Conservation (phyloP, 805 yeast species). For the Metschnikowia dekortorum region DNA sequence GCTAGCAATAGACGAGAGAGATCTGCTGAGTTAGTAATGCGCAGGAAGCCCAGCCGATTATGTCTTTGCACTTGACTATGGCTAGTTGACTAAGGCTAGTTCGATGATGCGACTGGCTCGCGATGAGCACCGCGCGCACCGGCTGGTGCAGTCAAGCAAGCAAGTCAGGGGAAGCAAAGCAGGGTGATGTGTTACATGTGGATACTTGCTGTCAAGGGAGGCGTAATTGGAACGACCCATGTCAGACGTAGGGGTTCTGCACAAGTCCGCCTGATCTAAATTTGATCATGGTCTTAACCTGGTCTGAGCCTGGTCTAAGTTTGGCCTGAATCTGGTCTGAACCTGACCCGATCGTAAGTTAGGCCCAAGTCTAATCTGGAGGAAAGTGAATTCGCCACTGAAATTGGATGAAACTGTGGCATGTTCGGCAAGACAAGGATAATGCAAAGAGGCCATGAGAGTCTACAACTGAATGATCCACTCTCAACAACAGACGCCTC, state of each 20-base stretch:
- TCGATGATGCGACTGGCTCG: not conserved
- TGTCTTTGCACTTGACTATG: not conserved
- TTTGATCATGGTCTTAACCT: too few relatives aligned
- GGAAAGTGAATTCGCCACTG: too few relatives aligned
- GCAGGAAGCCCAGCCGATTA: too few relatives aligned
- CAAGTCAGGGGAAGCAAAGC: not conserved
- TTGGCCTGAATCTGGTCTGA: too few relatives aligned
- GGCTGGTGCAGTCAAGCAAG: not conserved
- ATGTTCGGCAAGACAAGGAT: not conserved
- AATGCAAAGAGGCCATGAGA: not conserved
- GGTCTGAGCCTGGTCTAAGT: too few relatives aligned
- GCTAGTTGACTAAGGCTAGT: not conserved
- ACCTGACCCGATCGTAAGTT: too few relatives aligned
- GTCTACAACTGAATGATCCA: not conserved
- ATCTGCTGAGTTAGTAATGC: conserved; percentile 8
- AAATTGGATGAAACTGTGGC: too few relatives aligned
- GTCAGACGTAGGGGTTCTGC: too few relatives aligned
- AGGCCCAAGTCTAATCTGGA: too few relatives aligned
- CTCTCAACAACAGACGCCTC: conserved; percentile 17
- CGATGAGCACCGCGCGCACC: not conserved
- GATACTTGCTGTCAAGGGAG: too few relatives aligned
- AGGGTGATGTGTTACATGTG: not conserved
- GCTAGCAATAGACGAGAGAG: conserved; percentile 7
- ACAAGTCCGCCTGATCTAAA: too few relatives aligned
- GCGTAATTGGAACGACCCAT: too few relatives aligned